A percentile compares a stretch with the other conserved stretches of the same genome.
These are phyloP conservation scores for Rubus parviflorus DNA, from an alignment of 306 rosid species.

Conservation along the genomic window DNA sequence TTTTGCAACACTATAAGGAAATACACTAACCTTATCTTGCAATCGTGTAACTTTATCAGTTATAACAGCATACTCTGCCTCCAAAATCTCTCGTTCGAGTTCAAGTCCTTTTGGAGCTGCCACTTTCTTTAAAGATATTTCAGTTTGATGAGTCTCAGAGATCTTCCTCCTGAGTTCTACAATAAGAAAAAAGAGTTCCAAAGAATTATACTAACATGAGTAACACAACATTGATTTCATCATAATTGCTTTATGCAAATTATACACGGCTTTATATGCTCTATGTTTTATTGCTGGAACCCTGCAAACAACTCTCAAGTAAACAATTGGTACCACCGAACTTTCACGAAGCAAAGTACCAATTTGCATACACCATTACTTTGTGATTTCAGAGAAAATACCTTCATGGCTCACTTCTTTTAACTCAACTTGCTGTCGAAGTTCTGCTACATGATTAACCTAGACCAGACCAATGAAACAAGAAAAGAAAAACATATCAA, in stretches of 20 bases:
- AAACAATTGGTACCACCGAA: neutral
- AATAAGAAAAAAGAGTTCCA: constrained; percentile 28
- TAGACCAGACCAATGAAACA: constrained; percentile 32
- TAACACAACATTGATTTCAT: constrained; percentile 18
- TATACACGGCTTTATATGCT: neutral
- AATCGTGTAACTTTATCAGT: constrained; percentile 63
- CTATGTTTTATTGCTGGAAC: neutral
- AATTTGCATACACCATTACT: neutral
- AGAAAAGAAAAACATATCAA: neutral
- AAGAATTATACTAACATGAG: constrained; percentile 17
- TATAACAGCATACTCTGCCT: constrained; percentile 64
- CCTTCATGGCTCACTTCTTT: constrained; percentile 79
- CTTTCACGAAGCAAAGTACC: neutral
- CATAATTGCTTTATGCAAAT: constrained; percentile 6
- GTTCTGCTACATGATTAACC: constrained; percentile 70
- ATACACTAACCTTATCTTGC: constrained; percentile 62
- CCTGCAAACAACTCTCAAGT: neutral
- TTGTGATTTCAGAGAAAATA: constrained; percentile 28
- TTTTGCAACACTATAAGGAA: neutral
- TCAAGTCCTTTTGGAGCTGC: constrained; percentile 68
- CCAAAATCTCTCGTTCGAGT: constrained; percentile 79
- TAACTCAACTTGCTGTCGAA: constrained; percentile 56
- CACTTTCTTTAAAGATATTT: constrained; percentile 55
- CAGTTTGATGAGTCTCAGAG: constrained; percentile 51
- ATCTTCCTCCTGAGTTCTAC: constrained; percentile 73